Evolutionary conservation across 2,329 filamentous ascomycete species (phyloP).

Genomic region (Phyllosticta citriasiana): DNA sequence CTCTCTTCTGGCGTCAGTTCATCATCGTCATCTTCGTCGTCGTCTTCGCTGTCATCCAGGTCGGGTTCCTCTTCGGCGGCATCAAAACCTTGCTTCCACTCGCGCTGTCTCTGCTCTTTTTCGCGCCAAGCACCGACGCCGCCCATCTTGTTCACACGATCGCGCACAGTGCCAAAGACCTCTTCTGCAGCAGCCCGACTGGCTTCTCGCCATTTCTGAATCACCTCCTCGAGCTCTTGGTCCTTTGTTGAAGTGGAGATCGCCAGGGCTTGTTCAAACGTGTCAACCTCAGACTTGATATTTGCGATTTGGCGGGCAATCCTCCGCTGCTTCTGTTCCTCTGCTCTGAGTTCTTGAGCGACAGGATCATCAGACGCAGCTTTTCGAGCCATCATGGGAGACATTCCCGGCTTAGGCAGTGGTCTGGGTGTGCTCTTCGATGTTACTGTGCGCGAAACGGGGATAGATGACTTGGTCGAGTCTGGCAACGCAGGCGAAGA

Average conservation of each 20-base stretch:
- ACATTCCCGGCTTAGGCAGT: neutral
- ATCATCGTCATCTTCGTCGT: constrained; percentile 28
- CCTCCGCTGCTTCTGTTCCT: constrained; percentile 6
- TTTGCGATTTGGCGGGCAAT: constrained; percentile 8
- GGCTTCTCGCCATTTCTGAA: constrained; percentile 51
- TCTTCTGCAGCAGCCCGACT: constrained; percentile 58
- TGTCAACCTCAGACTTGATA: constrained; percentile 29
- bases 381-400: neutral
- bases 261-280: constrained; percentile 35
- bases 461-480: constrained; percentile 12
- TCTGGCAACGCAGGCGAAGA: neutral
- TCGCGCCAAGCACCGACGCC: constrained; percentile 48
- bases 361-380: neutral
- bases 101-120: constrained; percentile 23
- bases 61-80: constrained; percentile 22
- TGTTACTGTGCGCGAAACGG: constrained; percentile 11
- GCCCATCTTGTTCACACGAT: constrained; percentile 53
- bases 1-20: constrained; percentile 24
- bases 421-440: neutral
- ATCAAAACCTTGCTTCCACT: constrained; percentile 28
- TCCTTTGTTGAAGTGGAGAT: constrained; percentile 32
- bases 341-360: neutral
- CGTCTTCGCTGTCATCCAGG: constrained; percentile 16
- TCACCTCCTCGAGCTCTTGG: constrained; percentile 46
- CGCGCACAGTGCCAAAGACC: constrained; percentile 50